A percentile compares a stretch with the other conserved stretches of the same genome.
These are phyloP conservation scores for Stenocarpella maydis DNA, from an alignment of 2,329 filamentous ascomycete genomes.

Conservation along the genomic window DNA sequence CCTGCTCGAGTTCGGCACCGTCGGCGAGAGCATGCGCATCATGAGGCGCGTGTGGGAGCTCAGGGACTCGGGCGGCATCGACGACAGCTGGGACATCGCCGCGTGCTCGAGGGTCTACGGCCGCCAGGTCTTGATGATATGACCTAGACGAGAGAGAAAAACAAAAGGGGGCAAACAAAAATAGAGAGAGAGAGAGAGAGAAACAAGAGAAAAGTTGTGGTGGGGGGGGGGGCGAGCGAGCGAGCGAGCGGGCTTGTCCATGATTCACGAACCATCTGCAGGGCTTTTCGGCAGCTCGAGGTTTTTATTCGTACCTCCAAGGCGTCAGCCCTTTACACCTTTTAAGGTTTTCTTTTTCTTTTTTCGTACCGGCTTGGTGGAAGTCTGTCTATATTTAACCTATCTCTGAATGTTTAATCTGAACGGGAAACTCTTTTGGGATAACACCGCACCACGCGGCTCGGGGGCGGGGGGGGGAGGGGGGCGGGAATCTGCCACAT, in stretches of 20 bases:
- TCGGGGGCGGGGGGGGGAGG: no score
- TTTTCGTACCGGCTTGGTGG: neutral
- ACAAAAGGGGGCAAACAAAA: neutral
- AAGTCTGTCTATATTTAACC: constrained; percentile 11
- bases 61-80: constrained; percentile 30
- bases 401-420: constrained; percentile 19
- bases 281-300: neutral
- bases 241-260: constrained; percentile 2
- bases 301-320: neutral
- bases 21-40: constrained; percentile 38
- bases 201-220: no score
- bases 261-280: constrained; percentile 21
- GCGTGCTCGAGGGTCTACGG: constrained; percentile 40
- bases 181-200: neutral
- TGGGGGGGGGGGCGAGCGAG: neutral
- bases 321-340: neutral
- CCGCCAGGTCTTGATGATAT: constrained; percentile 27
- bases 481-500: no score
- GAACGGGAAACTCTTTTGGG: neutral
- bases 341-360: neutral
- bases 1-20: constrained; percentile 41
- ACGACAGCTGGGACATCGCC: constrained; percentile 40
- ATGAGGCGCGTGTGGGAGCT: constrained; percentile 40
- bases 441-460: neutral
- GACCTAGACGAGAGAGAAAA: neutral